Conservation (phyloP, 257 asterid species). For the Scutellaria barbata region DNA sequence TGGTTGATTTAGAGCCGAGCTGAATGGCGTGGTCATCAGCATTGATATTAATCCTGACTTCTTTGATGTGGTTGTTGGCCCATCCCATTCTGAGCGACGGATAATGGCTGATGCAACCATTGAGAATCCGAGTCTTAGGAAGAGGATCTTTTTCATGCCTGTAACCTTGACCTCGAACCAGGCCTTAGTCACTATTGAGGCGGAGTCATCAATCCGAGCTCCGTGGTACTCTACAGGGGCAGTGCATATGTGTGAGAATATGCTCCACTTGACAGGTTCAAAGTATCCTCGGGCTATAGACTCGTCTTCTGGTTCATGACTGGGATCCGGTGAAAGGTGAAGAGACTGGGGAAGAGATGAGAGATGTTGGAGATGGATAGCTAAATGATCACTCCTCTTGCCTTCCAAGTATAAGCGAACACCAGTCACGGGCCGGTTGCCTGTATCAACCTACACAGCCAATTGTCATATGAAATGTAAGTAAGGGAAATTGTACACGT, state of each 20-base stretch:
- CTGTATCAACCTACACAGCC: conserved; percentile 70
- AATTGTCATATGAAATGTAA: neutral
- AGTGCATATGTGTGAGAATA: conserved; percentile 91
- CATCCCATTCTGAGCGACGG: conserved; percentile 96
- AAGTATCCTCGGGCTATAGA: conserved; percentile 65
- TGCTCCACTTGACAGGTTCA: conserved; percentile 95
- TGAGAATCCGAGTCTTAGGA: conserved; percentile 88
- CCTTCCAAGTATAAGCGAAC: conserved; percentile 91
- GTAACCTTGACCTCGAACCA: conserved; percentile 85
- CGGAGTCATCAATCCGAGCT: conserved; percentile 68
- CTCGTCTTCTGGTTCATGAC: conserved; percentile 66
- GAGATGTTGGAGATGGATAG: conserved; percentile 93
- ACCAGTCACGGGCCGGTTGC: conserved; percentile 89
- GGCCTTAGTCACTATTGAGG: conserved; percentile 84
- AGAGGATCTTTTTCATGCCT: conserved; percentile 87
- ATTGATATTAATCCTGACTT: conserved; percentile 82
- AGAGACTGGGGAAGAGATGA: conserved; percentile 68
- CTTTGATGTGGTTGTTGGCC: conserved; percentile 59
- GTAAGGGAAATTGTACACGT: neutral
- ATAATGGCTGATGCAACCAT: conserved; percentile 71
- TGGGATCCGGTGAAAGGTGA: conserved; percentile 63
- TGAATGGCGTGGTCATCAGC: conserved; percentile 76
- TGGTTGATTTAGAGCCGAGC: conserved; percentile 57
- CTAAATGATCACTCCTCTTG: conserved; percentile 81
- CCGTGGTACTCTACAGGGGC: conserved; percentile 88